Evolutionary conservation across 805 yeast genomes (phyloP).

Genomic region (Cyberlindnera americana): DNA sequence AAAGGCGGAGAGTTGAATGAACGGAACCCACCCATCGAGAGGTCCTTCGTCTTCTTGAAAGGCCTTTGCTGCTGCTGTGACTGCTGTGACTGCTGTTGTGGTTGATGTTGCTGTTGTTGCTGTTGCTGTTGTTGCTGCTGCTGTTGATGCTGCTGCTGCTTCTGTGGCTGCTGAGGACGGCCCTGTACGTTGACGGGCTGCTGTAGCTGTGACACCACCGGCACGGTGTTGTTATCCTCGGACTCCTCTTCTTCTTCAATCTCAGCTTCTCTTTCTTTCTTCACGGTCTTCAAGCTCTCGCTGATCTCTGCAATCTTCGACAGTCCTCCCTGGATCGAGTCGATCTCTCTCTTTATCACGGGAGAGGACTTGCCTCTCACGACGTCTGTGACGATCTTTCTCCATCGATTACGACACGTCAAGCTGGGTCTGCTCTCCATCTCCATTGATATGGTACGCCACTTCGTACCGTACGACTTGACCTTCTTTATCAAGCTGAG

Average conservation of each 20-base stretch:
- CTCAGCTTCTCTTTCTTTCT: constrained; percentile 12
- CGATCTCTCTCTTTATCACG: constrained; percentile 56
- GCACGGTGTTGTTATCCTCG: neutral
- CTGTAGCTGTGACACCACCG: neutral
- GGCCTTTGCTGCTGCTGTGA: constrained; percentile 1
- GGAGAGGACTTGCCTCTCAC: constrained; percentile 61
- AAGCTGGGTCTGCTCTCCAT: constrained; percentile 81
- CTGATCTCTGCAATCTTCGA: constrained; percentile 26
- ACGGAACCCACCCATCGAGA: neutral
- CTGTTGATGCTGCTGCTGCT: neutral
- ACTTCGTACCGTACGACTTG: constrained; percentile 73
- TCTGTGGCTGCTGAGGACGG: neutral
- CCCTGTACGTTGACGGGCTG: neutral
- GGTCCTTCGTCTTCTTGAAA: neutral
- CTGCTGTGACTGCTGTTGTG: constrained; percentile 1
- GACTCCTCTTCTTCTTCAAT: constrained; percentile 5
- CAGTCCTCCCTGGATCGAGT: constrained; percentile 41
- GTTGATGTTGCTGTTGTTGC: constrained; percentile 1
- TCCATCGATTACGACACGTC: constrained; percentile 91
- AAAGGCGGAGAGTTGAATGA: constrained; percentile 8
- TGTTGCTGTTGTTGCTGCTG: neutral
- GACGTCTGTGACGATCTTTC: constrained; percentile 75
- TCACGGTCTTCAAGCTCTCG: constrained; percentile 15
- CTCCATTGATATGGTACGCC: constrained; percentile 75
- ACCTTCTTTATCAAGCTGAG: constrained; percentile 62